Conservation (phyloP, 2,329 filamentous ascomycete genomes). For the Aschersonia sp. region DNA sequence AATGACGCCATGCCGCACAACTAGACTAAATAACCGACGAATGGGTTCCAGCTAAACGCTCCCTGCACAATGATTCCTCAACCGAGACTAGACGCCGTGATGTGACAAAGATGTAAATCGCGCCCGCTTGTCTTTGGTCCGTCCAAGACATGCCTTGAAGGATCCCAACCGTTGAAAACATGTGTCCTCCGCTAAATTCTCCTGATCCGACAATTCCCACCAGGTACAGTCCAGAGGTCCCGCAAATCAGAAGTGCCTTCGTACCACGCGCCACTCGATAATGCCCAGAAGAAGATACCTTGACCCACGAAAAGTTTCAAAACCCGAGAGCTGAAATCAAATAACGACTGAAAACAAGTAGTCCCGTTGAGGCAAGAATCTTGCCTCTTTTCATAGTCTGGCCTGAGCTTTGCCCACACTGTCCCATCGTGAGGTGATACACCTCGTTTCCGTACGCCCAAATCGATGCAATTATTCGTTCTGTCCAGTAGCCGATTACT, state of each 20-base stretch:
- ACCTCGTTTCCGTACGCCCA: neutral
- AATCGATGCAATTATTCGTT: neutral
- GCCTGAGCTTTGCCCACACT: neutral
- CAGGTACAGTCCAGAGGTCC: too few species aligned
- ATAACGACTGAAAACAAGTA: neutral
- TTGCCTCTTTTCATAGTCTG: neutral
- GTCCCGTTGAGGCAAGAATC: neutral
- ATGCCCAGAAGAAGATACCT: too few species aligned
- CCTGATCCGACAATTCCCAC: too few species aligned
- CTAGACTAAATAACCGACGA: neutral
- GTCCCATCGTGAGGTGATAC: neutral
- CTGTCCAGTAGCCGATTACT: neutral
- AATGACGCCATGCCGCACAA: conserved; percentile 2
- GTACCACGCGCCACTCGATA: too few species aligned
- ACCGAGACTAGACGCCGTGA: conserved; percentile 7
- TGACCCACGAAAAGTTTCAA: neutral
- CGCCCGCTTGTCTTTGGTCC: neutral
- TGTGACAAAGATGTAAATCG: conserved; percentile 6
- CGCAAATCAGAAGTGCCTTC: too few species aligned
- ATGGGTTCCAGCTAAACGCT: neutral
- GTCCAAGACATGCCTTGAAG: conserved; percentile 5
- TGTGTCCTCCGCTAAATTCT: too few species aligned
- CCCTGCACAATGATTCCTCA: conserved; percentile 4
- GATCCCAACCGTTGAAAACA: conserved; percentile 1
- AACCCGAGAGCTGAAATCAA: neutral